Conservation (phyloP, 2,329 filamentous ascomycete genomes). For the Incumbomyces delicatus region DNA sequence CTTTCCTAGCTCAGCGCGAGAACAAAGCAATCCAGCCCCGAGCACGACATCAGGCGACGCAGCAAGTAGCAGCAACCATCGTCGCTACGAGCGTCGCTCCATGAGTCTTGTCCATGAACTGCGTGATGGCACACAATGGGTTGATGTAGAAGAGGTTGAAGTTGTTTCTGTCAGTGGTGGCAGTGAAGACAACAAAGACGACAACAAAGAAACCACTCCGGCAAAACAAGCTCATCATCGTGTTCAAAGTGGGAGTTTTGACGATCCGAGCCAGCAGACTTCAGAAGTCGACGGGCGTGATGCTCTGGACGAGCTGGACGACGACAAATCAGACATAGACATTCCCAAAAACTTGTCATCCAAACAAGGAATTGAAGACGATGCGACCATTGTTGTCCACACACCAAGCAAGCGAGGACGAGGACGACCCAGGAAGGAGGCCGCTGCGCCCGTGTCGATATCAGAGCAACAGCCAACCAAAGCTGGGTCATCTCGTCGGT, state of each 20-base stretch:
- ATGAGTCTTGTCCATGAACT: conserved; percentile 19
- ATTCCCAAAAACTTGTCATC: too few species aligned
- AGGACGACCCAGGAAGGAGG: not conserved
- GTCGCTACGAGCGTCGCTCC: not conserved
- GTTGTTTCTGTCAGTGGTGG: conserved; percentile 7
- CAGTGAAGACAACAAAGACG: conserved; percentile 1
- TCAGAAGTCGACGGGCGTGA: not conserved
- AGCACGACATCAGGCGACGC: too few species aligned
- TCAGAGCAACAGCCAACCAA: not conserved
- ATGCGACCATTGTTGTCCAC: too few species aligned
- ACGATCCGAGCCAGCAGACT: not conserved
- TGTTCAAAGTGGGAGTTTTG: too few species aligned
- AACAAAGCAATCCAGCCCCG: too few species aligned
- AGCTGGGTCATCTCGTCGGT: not conserved
- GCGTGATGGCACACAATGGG: conserved; percentile 19
- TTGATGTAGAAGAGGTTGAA: conserved; percentile 15
- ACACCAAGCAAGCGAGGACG: not conserved
- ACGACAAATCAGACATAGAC: not conserved
- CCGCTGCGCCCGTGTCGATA: not conserved
- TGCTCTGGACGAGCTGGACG: not conserved
- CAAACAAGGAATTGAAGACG: too few species aligned
- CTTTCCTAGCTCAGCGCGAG: too few species aligned
- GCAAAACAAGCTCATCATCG: not conserved
- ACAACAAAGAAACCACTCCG: not conserved
- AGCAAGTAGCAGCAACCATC: not conserved